These are phyloP conservation scores for Alternaria viburni DNA, from an alignment of 2,329 filamentous ascomycete genomes.

Conservation along the genomic window DNA sequence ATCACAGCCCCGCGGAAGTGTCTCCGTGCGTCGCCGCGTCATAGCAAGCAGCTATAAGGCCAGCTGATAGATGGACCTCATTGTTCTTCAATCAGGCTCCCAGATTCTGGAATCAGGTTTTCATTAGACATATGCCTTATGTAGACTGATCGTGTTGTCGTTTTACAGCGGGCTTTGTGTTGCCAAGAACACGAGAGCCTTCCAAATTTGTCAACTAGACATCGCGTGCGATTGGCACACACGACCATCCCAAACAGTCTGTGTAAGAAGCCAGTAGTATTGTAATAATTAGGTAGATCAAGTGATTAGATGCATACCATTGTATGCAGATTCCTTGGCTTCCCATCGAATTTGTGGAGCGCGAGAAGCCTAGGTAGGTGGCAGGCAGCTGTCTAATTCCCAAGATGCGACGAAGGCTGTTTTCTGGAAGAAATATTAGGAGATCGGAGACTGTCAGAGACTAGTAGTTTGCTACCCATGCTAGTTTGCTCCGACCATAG, in stretches of 20 bases:
- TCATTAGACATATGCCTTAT: neutral
- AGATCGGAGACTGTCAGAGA: neutral
- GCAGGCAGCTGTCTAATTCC: neutral
- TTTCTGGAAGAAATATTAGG: neutral
- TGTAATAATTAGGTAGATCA: neutral
- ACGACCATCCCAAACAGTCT: neutral
- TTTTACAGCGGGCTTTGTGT: neutral
- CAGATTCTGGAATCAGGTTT: neutral
- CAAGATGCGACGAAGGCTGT: neutral
- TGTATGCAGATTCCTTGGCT: neutral
- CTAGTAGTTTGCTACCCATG: neutral
- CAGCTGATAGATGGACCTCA: neutral
- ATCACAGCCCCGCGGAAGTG: neutral
- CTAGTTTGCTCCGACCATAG: neutral
- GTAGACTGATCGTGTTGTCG: neutral
- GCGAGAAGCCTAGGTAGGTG: neutral
- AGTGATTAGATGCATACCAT: neutral
- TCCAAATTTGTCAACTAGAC: neutral
- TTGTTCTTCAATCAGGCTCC: neutral
- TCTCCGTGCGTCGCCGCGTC: conserved; percentile 1
- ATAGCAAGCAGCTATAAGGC: neutral
- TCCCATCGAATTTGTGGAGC: neutral
- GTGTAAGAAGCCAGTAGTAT: neutral
- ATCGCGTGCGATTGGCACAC: neutral
- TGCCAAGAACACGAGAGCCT: neutral